A percentile compares a stretch with the other conserved stretches of the same genome.
Conservation (phyloP, 306 rosid genomes). For the Luffa acutangula region DNA sequence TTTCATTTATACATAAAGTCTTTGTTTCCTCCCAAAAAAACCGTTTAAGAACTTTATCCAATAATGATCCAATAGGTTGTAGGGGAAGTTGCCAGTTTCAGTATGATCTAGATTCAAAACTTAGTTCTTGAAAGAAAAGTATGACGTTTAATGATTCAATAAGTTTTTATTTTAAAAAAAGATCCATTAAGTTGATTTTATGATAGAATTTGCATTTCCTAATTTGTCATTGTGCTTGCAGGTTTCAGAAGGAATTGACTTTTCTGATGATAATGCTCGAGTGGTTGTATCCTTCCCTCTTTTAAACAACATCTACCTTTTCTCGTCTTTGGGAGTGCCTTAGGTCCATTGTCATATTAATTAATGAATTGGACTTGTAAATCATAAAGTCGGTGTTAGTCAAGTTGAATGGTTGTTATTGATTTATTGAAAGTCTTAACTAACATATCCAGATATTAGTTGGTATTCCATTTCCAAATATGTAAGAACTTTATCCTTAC, state of each 20-base stretch:
- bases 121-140: not conserved
- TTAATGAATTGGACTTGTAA: not conserved
- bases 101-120: not conserved
- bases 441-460: slow-evolving; percentile 63
- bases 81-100: not conserved
- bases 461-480: slow-evolving; percentile 92
- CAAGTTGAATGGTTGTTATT: slow-evolving; percentile 9
- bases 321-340: not conserved
- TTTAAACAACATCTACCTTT: not conserved
- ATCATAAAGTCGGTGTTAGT: not conserved
- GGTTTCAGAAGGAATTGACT: slow-evolving; percentile 98
- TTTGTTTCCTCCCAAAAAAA: not conserved
- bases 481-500: slow-evolving; percentile 45
- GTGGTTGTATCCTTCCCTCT: slow-evolving; percentile 80
- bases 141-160: not conserved
- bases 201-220: slow-evolving; percentile 13
- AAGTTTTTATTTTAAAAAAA: not conserved
- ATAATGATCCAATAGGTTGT: not conserved
- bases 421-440: slow-evolving; percentile 38
- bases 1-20: too few relatives aligned
- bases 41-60: not conserved
- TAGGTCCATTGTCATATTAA: not conserved
- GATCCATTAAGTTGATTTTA: not conserved
- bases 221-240: slow-evolving; percentile 31
- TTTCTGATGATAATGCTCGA: slow-evolving; percentile 89